Percentiles rank a stretch among this genome's conserved stretches.
phyloP scores from a whole-genome alignment of 2,329 filamentous ascomycete species.

The Plenodomus tracheiphilus region DNA sequence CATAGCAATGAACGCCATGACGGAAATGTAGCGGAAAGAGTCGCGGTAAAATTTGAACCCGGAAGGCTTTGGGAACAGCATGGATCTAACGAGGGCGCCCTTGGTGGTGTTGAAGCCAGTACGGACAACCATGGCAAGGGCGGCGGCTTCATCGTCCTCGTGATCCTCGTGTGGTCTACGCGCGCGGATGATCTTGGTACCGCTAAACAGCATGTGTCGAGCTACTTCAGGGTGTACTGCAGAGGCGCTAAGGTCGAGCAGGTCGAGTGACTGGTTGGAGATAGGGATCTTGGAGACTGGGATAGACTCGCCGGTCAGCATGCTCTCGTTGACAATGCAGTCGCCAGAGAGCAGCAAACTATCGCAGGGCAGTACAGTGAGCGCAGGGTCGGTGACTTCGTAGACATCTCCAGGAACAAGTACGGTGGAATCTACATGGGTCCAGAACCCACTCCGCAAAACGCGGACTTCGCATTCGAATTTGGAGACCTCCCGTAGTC shows the following conservation, averaged over 20 bases:
- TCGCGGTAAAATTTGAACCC: conserved; percentile 99
- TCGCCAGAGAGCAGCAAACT: conserved; percentile 90
- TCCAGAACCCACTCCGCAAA: conserved; percentile 93
- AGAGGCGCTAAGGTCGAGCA: conserved; percentile 77
- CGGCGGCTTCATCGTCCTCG: conserved; percentile 86
- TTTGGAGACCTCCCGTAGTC: conserved; percentile 85
- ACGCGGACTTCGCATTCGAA: conserved; percentile 97
- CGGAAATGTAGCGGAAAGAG: conserved; percentile 95
- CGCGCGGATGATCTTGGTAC: conserved; percentile 92
- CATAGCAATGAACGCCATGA: conserved; percentile 86
- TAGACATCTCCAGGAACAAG: conserved; percentile 95
- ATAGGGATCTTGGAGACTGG: conserved; percentile 91
- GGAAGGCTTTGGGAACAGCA: conserved; percentile 97
- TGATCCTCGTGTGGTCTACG: conserved; percentile 83
- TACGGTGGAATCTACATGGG: conserved; percentile 81
- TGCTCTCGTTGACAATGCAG: conserved; percentile 98
- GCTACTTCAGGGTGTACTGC: conserved; percentile 82
- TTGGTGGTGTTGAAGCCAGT: conserved; percentile 99
- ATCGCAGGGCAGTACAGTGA: conserved; percentile 88
- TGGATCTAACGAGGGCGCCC: conserved; percentile 90
- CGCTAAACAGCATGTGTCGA: conserved; percentile 89
- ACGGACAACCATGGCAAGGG: conserved; percentile 86
- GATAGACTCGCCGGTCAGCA: conserved; percentile 96
- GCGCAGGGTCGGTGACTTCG: conserved; percentile 89
- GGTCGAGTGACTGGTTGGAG: conserved; percentile 74